Evolutionary conservation across 441 rosid genomes (phyloP).

Genomic region (Flueggea neowawraea): DNA sequence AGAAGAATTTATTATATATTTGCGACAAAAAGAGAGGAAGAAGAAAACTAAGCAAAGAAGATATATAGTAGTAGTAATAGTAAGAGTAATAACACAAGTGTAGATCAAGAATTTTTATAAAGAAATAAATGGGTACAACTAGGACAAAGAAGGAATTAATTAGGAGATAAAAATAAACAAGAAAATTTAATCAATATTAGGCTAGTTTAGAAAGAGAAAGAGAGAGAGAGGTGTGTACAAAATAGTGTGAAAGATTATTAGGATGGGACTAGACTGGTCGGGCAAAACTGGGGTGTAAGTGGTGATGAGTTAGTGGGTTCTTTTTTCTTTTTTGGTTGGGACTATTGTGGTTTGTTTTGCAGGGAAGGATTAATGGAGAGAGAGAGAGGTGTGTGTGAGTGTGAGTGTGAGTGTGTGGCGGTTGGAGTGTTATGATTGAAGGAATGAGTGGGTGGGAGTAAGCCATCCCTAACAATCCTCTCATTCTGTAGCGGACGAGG

Average conservation of each 20-base stretch:
- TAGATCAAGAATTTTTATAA: conserved; percentile 16
- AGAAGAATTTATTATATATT: background rate
- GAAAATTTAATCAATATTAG: background rate
- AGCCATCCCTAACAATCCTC: conserved; percentile 11
- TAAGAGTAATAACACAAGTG: background rate
- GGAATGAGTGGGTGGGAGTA: conserved; percentile 60
- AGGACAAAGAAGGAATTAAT: conserved; percentile 10
- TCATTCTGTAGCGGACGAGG: conserved; percentile 50
- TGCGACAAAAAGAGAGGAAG: conserved; percentile 3
- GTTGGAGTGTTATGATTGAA: conserved; percentile 37
- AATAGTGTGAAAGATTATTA: conserved; percentile 25
- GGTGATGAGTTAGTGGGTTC: conserved; percentile 14
- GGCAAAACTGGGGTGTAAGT: conserved; percentile 28
- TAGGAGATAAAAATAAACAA: conserved; percentile 4
- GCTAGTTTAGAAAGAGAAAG: conserved; percentile 9
- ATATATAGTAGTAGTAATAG: background rate
- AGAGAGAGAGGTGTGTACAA: conserved; percentile 24
- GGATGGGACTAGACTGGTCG: conserved; percentile 54
- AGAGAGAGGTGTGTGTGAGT: background rate
- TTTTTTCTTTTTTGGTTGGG: background rate
- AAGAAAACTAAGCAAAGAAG: background rate
- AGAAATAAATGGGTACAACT: conserved; percentile 10
- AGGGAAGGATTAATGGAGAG: conserved; percentile 11
- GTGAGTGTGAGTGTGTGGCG: background rate
- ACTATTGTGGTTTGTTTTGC: background rate